Evolutionary conservation across 139 green algal species (phyloP), one percentile per base, ranked within the genome.

Genomic region (Parachlorella kessleri): DNA sequence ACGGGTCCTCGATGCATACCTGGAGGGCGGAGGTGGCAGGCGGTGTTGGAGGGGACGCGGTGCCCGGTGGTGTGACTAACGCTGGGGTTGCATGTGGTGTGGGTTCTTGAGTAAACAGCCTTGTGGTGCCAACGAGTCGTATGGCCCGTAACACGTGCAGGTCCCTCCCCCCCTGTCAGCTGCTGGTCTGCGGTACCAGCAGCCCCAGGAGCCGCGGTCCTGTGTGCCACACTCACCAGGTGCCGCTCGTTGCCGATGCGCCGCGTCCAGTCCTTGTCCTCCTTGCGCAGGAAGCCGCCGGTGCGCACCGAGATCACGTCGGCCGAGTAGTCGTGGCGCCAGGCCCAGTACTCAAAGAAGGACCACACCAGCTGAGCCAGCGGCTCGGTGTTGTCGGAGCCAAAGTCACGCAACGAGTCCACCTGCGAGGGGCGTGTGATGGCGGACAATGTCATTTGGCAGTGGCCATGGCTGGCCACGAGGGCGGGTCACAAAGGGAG

Each of bases 311-410:
- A 92, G 70, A 98, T 76, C 39, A 98, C 95, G 14, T 68, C 69
- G 39, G 82, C 78, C 42, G 86, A 89, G 90, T 96, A 98, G 87
- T 98, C 92, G 82, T 98, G 94, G 21, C 88, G 79, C 82, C 87
- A 95, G 6, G 91, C 94, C 94, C 94, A 98, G 83, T 98, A 97
- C 80, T 95, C 88, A 73, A 98, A 98, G 83, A 98, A 98, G 23
- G 81, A 79, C 36, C 83, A 88, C 40, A 98, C 74, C 81, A 98
- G 87, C 83, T 96, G 83, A 4, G 80, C 94, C 65, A 98, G 73
- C 7, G 78, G 86, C 88, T 98, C 91, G 21, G 33, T 90, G 85
- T 98, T 98, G 69, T 38, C 79, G 28, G 40, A 23, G 4, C 95
- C 95, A 88, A 94, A 98, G 70, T 72, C 84, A 5, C 68, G 41